Evolutionary conservation across 768 basidiomycete genomes (phyloP), one percentile per base, ranked within the genome.

Genomic region (Mycena galopus): DNA sequence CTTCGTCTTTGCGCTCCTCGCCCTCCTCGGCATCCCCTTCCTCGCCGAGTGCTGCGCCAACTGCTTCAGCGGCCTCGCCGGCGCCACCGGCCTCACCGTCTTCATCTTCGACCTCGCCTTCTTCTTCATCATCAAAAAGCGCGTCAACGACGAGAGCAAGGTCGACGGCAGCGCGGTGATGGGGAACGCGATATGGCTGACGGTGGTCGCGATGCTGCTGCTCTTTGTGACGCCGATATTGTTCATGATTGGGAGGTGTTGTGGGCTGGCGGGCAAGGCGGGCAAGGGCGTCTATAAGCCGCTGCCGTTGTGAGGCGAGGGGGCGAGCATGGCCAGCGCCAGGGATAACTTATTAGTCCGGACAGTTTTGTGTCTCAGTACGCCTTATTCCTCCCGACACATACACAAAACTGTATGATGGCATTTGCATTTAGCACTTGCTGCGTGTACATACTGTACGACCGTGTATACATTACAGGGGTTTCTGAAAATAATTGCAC

Each of bases 81-180:
- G 91, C 0, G 75, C 86, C 2, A 77, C 92, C 67, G 83, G 91
- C 53, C 84, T 94, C 64, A 77, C 89, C 55, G 92, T 93, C 5
- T 92, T 94, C 77, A 85, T 92, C 33, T 92, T 94, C 80, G 93
- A 94, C 80, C 82, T 94, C 66, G 90, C 86, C 71, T 82, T 93
- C 73, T 94, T 94, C 83, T 91, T 90, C 83, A 80, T 94, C 71
- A 89, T 90, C 71, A 91, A 89, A 75, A 84, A 89, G 39, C 86
- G 93, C 59, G 87, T 94, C 76, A 88, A 90, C 78, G 70, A 33
- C 2, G 63, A 56, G 58, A 59, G 79, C n/a, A n/a, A n/a, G 5
- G 90, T 90, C 25, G 90, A 88, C 6, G 29, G 32, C 30, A 85
- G 86, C 2, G 92, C 93, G 0, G 82, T 82, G 9, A 89, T 92